Evolutionary conservation across 306 rosid genomes (phyloP), one percentile per base, ranked within the genome.

Genomic region (Trifolium subterraneum): DNA sequence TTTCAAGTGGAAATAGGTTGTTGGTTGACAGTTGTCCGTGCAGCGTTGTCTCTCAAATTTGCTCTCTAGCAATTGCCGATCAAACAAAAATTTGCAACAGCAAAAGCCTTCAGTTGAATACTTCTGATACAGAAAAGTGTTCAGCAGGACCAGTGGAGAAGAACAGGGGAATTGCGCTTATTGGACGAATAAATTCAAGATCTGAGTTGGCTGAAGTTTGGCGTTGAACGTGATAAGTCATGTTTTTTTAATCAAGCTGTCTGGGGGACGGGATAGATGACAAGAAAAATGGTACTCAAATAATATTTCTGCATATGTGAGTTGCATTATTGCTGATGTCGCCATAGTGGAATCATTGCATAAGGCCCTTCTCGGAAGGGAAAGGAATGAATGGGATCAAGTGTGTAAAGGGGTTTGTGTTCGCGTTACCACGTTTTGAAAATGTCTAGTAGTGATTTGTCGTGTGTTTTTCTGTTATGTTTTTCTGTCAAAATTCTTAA

Each of bases 171-270:
- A 70, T 73, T 9, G 86, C 89, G 7, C 86, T 92, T 48, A 82
- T 86, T 2, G 82, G 92, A 55, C 84, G 85, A 19, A 76, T 94
- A 74, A 94, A 92, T 74, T 88, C 96, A 36, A 88, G 98, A 83
- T 82, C 84, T 0, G 99, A 92, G 84, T 86, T 90, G 59, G 82
- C 79, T 20, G 97, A 94, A 86, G 97, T 86, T 48, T 94, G 99
- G 99, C 97, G 99, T 70, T 93, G 90, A 66, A 66, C 13, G 0
- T 11, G 19, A 89, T 83, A 65, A 69, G 52, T 68, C n/a, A 10
- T 73, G n/a, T 50, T 36, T 31, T 20, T 19, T 31, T 51, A n/a
- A 44, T 71, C 76, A 65, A 19, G 65, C 72, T 50, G 22, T 54
- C 50, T 11, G 23, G 36, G 50, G 78, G 61, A 13, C 1, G 33